Evolutionary conservation across 108 stramenopile genomes (phyloP).

Genomic region (Chaetoceros tenuissimus): DNA sequence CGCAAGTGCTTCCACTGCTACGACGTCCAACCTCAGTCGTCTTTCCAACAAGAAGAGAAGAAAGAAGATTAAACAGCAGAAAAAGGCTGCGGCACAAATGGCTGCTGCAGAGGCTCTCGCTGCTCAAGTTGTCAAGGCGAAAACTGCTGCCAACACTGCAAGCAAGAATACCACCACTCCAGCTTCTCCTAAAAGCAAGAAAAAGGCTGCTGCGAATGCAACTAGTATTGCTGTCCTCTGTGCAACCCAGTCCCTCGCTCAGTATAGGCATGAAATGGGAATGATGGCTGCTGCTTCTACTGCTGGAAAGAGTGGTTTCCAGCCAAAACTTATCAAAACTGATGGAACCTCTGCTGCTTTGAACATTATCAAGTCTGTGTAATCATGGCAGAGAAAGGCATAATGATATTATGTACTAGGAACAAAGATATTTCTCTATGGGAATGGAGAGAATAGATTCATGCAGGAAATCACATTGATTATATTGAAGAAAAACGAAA

Average conservation of each 20-base stretch:
- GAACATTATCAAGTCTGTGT: no score
- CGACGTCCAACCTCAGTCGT: slow-evolving; percentile 16
- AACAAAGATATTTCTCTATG: no score
- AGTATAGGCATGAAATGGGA: slow-evolving; percentile 28
- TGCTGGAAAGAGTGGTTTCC: no score
- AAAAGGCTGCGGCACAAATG: slow-evolving; percentile 53
- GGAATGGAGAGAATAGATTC: no score
- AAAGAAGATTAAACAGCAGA: slow-evolving; percentile 58
- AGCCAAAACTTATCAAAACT: no score
- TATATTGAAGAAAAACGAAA: no score
- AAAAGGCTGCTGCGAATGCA: slow-evolving; percentile 5
- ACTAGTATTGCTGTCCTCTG: slow-evolving; percentile 38
- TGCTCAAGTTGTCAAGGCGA: background rate
- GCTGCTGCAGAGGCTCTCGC: slow-evolving; percentile 25
- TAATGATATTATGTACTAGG: no score
- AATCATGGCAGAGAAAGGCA: no score
- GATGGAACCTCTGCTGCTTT: no score
- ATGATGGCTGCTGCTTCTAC: no score
- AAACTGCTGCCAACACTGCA: background rate
- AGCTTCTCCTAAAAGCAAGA: background rate
- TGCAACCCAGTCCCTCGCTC: slow-evolving; percentile 40
- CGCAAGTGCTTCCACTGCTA: background rate
- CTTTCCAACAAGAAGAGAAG: slow-evolving; percentile 61
- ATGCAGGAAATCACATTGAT: no score
- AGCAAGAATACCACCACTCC: background rate